Evolutionary conservation across 2,329 filamentous ascomycete genomes (phyloP).

Genomic region (Mycocentrospora acerina): DNA sequence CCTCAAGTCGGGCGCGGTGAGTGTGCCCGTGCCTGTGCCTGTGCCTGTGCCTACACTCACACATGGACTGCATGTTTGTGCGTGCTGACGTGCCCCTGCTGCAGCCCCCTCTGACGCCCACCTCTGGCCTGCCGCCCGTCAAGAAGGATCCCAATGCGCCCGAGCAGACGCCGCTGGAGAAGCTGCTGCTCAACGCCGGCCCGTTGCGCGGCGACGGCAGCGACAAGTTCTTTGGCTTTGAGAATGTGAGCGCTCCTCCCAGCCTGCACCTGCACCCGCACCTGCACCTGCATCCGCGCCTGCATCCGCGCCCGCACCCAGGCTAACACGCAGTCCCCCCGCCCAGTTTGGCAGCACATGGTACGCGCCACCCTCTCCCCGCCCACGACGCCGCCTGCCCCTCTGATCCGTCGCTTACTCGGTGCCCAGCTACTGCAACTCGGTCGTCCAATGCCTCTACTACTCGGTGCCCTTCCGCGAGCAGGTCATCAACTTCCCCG

Average conservation of each 20-base stretch:
- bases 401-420: constrained; percentile 9
- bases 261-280: background rate
- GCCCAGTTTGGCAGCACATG: constrained; percentile 93
- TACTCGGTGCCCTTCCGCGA: constrained; percentile 94
- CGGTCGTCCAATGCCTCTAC: constrained; percentile 94
- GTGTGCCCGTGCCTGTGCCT: constrained; percentile 25
- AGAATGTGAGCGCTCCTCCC: constrained; percentile 73
- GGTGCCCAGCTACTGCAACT: constrained; percentile 84
- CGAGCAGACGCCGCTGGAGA: constrained; percentile 62
- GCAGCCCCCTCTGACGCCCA: constrained; percentile 52
- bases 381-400: constrained; percentile 4
- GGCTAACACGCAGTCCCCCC: too few relatives aligned
- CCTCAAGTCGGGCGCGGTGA: constrained; percentile 53
- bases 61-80: too few relatives aligned
- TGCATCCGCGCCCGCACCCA: background rate
- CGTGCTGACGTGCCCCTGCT: constrained; percentile 16
- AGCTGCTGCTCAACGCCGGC: constrained; percentile 83
- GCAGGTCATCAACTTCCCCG: constrained; percentile 88
- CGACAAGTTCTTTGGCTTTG: constrained; percentile 97
- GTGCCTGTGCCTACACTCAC: too few relatives aligned
- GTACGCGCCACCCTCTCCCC: constrained; percentile 54
- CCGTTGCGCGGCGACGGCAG: constrained; percentile 83
- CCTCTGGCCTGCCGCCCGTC: constrained; percentile 48
- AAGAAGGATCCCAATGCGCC: constrained; percentile 63
- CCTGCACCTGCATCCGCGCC: background rate